Evolutionary conservation across 257 asterid genomes (phyloP), one percentile per base, ranked within the genome.

Genomic region (Solanum habrochaites): DNA sequence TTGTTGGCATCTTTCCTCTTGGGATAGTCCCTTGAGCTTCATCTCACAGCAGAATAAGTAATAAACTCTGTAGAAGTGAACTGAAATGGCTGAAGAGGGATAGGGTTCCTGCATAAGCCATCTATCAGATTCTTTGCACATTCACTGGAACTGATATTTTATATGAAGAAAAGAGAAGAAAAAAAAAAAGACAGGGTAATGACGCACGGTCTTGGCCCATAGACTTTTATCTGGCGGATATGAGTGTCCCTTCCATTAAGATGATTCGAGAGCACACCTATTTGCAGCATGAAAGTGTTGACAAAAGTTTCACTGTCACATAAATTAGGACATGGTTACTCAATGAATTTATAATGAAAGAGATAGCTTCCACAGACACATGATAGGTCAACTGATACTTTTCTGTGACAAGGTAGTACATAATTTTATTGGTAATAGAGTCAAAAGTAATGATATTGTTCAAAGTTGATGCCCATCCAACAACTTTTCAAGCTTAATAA

Each of bases 251-350:
- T 94, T 84, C 98, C 99, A 21, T 96, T 96, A 27, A 97, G 96
- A 91, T 96, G 98, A 91, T 97, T 97, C 70, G 99, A 91, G 86
- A 96, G 77, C 70, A 97, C 90, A 21, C 92, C 94, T 60, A 97
- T 95, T 91, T 96, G 99, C 94, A 97, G 90, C 99, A 96, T 96
- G 95, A 97, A 97, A 20, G 99, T 93, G 91, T 93, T 94, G 90
- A 95, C 98, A 94, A 95, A 97, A 67, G 98, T 95, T 90, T 97
- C 99, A 93, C 98, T 94, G 93, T 83, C 86, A 87, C 87, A 89
- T 60, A 66, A 81, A 81, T 81, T 31, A 49, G 69, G 31, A 49
- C 20, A 81, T 81, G 20, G 45, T 29, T 81, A 31, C 6, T 47
- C 84, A 29, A 49, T 81, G 45, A 47, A 18, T 15, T 31, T 81